Percentiles rank a stretch among this genome's conserved stretches.
phyloP scores from a whole-genome alignment of 1,139 yeast species.

The Pichia sp. region DNA sequence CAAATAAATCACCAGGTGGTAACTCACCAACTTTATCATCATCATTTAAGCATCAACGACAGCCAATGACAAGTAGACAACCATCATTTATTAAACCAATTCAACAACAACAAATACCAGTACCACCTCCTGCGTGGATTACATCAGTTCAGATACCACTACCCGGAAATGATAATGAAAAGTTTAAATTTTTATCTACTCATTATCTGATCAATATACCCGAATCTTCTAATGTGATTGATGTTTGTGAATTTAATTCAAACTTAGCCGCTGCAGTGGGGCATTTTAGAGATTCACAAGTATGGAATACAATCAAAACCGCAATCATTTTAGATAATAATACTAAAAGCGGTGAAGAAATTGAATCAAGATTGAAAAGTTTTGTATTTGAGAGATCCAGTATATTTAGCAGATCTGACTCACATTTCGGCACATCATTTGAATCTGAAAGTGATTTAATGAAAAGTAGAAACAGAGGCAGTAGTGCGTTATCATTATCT shows the following conservation, averaged over 20 bases:
- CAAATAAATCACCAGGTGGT: slow-evolving; percentile 1
- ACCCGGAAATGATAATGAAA: slow-evolving; percentile 37
- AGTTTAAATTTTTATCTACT: slow-evolving; percentile 38
- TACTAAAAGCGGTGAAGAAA: slow-evolving; percentile 1
- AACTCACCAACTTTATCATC: slow-evolving; percentile 6
- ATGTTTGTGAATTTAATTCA: slow-evolving; percentile 56
- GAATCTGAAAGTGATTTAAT: slow-evolving; percentile 18
- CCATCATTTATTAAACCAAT: slow-evolving; percentile 5
- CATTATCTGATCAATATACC: slow-evolving; percentile 41
- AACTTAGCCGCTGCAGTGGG: slow-evolving; percentile 50
- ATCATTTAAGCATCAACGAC: slow-evolving; percentile 10
- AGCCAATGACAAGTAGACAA: slow-evolving; percentile 8
- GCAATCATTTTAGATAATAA: slow-evolving; percentile 42
- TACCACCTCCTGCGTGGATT: slow-evolving; percentile 37
- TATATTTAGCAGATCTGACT: slow-evolving; percentile 9
- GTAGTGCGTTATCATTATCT: slow-evolving; percentile 13
- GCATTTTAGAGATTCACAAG: slow-evolving; percentile 53
- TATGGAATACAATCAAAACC: slow-evolving; percentile 61
- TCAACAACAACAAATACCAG: neutral
- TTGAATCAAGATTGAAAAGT: slow-evolving; percentile 6
- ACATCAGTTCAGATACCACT: slow-evolving; percentile 41
- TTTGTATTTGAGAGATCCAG: slow-evolving; percentile 6
- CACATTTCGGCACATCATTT: slow-evolving; percentile 20
- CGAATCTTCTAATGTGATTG: slow-evolving; percentile 43
- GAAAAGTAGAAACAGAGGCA: neutral